These are phyloP conservation scores for Tulasnella sp. DNA, from an alignment of 768 basidiomycete genomes.

Conservation along the genomic window DNA sequence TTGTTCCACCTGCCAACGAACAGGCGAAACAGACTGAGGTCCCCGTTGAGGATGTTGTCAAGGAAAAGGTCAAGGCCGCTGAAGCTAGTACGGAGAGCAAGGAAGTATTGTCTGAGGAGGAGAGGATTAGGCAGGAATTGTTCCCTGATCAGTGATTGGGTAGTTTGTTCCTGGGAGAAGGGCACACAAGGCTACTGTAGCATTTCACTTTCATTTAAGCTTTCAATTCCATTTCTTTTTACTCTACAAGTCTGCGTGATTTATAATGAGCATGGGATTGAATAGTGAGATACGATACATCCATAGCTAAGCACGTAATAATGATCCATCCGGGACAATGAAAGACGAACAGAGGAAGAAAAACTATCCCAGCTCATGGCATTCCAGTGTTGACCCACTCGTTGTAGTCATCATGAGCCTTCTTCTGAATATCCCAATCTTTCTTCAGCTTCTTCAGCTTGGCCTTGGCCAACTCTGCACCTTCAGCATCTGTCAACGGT, in stretches of 20 bases:
- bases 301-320: no score
- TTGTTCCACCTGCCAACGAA: slow-evolving; percentile 14
- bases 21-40: slow-evolving; percentile 10
- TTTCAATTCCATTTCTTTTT: no score
- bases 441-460: slow-evolving; percentile 65
- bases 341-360: no score
- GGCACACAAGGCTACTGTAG: no score
- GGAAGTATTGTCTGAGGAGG: slow-evolving; percentile 26
- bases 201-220: no score
- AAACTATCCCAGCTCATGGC: background rate
- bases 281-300: no score
- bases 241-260: no score
- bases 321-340: no score
- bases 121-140: slow-evolving; percentile 28
- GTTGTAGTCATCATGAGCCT: slow-evolving; percentile 62
- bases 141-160: no score
- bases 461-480: slow-evolving; percentile 75
- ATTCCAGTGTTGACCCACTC: slow-evolving; percentile 21
- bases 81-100: slow-evolving; percentile 15
- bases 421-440: slow-evolving; percentile 57
- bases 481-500: slow-evolving; percentile 72
- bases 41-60: slow-evolving; percentile 1
- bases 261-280: no score
- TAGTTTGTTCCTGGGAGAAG: no score
- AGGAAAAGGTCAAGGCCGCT: slow-evolving; percentile 6